phyloP scores from a whole-genome alignment of 805 yeast species.

The Candida vartiovaarae region DNA sequence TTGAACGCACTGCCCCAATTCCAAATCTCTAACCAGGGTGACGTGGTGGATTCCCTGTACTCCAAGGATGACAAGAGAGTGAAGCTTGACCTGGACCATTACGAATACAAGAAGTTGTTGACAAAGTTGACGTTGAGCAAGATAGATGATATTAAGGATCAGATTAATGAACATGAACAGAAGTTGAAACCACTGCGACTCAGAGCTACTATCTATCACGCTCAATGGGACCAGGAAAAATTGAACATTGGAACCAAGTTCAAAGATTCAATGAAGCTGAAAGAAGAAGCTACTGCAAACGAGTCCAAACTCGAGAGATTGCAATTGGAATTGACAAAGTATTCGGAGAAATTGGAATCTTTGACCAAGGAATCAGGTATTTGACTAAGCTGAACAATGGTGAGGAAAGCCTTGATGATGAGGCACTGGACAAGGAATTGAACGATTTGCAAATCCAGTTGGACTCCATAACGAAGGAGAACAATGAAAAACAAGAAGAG shows the following conservation, averaged over 20 bases:
- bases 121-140: conserved; percentile 31
- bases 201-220: conserved; percentile 35
- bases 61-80: background rate
- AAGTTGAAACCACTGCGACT: conserved; percentile 24
- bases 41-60: background rate
- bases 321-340: conserved; percentile 15
- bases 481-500: background rate
- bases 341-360: conserved; percentile 5
- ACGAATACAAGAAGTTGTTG: conserved; percentile 29
- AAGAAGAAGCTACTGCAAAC: conserved; percentile 13
- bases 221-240: conserved; percentile 32
- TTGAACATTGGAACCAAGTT: conserved; percentile 34
- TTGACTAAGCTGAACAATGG: conserved; percentile 2
- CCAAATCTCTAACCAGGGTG: background rate
- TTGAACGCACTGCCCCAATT: conserved; percentile 1
- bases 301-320: conserved; percentile 18
- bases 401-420: conserved; percentile 25
- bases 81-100: background rate
- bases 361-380: conserved; percentile 2
- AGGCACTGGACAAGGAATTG: conserved; percentile 26
- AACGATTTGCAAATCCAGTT: conserved; percentile 8
- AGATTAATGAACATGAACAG: conserved; percentile 17
- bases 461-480: background rate
- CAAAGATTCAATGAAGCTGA: conserved; percentile 21
- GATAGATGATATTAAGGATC: conserved; percentile 23